Evolutionary conservation across 192 early-diverging fungal species (phyloP), one percentile per base, ranked within the genome.

Genomic region (Lobosporangium transversale): DNA sequence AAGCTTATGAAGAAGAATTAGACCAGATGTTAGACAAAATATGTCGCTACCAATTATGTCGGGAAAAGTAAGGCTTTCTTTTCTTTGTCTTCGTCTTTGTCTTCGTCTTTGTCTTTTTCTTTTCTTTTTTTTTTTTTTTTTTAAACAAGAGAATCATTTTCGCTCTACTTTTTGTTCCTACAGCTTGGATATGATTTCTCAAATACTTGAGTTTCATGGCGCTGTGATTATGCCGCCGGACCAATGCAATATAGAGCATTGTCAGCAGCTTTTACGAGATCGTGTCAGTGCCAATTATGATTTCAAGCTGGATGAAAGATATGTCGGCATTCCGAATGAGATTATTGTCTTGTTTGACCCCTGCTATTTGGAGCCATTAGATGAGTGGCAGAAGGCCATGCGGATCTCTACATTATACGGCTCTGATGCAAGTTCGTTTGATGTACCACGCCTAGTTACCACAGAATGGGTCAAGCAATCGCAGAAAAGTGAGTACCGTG

Each of bases 401-500:
- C 59, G 54, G 44, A 49, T 66, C 0, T 49, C 63, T 29, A 17
- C 18, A 0, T 47, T 76, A 0, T 76, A 62, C 33, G 73, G 65
- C 15, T n/a, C 56, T 44, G 20, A 9, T 31, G 33, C 64, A 14
- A 31, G 31, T 20, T 52, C 59, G 1, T 67, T 76, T 37, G 62
- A 66, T 6, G 51, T 66, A 0, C 73, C 73, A 12, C 63, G 73
- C 18, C 36, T 76, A 31, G 65, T 76, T 30, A 76, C 73, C 1
- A 51, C 64, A 11, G 58, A 53, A 24, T 76, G 73, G 73, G 73
- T 76, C 15, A 55, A 32, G 12, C 62, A 62, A 20, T 76, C 73
- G 0, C 58, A 67, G 4, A 48, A 62, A 26, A 61, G 53, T 21
- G 59, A 45, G 21, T 67, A 67, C 17, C 31, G 51, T 26, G 36